Conservation (phyloP, 164 flowering plant species). For the Piper betle region DNA sequence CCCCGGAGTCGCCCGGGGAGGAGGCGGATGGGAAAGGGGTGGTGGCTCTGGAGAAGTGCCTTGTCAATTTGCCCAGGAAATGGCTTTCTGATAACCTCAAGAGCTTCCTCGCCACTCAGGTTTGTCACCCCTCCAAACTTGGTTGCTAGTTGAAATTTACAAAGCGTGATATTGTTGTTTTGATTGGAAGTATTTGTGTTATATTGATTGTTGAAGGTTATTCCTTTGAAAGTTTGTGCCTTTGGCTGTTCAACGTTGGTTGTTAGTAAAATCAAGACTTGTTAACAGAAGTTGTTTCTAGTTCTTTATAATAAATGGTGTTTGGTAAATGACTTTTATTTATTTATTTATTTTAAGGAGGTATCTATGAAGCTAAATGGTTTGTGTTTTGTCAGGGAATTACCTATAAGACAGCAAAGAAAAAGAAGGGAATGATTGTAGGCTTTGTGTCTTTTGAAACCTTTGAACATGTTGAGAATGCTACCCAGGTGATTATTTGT, state of each 20-base stretch:
- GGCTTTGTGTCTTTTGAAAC: conserved; percentile 75
- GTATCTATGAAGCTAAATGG: background rate
- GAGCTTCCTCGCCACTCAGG: conserved; percentile 51
- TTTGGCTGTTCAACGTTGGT: no score
- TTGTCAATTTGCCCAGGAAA: conserved; percentile 55
- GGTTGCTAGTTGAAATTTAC: no score
- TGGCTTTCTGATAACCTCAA: conserved; percentile 63
- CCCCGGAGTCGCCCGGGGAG: conserved; percentile 10
- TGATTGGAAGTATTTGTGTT: no score
- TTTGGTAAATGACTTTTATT: no score
- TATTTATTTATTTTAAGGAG: no score
- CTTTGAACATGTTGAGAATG: conserved; percentile 36
- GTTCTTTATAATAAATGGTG: no score
- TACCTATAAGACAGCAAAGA: conserved; percentile 53
- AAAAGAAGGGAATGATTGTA: conserved; percentile 75
- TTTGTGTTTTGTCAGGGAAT: conserved; percentile 37
- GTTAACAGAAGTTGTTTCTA: no score
- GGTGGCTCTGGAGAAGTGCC: conserved; percentile 43
- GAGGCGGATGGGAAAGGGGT: background rate
- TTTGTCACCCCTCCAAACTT: background rate
- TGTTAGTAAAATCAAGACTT: no score
- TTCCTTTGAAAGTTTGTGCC: no score
- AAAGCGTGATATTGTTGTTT: no score
- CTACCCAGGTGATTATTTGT: conserved; percentile 41
- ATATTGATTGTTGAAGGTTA: no score